A percentile compares a stretch with the other conserved stretches of the same genome.
Evolutionary conservation across 225 moss, liverwort and hornwort species (phyloP).

Genomic region (Antitrichia curtipendula): DNA sequence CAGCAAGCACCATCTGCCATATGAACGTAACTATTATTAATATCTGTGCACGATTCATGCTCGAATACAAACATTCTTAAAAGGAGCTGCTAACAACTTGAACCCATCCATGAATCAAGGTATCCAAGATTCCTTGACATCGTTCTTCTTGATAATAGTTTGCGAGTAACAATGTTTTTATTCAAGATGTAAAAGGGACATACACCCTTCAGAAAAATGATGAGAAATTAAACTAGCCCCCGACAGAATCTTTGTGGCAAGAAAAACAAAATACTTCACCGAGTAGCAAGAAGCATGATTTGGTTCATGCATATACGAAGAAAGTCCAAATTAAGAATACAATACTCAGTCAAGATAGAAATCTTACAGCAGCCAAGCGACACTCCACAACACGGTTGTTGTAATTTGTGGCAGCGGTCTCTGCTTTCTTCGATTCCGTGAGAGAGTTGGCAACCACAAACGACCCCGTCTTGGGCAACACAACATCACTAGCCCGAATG

Average conservation of each 20-base stretch:
- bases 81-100: not conserved
- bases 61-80: not conserved
- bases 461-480: slow-evolving; percentile 51
- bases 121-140: not conserved
- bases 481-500: slow-evolving; percentile 72
- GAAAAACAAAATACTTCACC: not conserved
- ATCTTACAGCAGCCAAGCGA: slow-evolving; percentile 76
- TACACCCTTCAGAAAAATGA: no score
- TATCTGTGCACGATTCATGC: not conserved
- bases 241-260: not conserved
- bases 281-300: not conserved
- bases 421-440: slow-evolving; percentile 90
- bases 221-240: not conserved
- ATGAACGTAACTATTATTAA: not conserved
- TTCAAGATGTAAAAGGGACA: no score
- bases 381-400: slow-evolving; percentile 98
- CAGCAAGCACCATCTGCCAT: slow-evolving; percentile 76
- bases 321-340: not conserved
- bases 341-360: not conserved
- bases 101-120: not conserved
- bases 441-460: slow-evolving; percentile 97
- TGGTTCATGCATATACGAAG: not conserved
- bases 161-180: not conserved
- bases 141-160: not conserved
- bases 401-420: slow-evolving; percentile 87